Evolutionary conservation across 2,329 filamentous ascomycete genomes (phyloP).

Genomic region (Microcyclospora tardicrescens): DNA sequence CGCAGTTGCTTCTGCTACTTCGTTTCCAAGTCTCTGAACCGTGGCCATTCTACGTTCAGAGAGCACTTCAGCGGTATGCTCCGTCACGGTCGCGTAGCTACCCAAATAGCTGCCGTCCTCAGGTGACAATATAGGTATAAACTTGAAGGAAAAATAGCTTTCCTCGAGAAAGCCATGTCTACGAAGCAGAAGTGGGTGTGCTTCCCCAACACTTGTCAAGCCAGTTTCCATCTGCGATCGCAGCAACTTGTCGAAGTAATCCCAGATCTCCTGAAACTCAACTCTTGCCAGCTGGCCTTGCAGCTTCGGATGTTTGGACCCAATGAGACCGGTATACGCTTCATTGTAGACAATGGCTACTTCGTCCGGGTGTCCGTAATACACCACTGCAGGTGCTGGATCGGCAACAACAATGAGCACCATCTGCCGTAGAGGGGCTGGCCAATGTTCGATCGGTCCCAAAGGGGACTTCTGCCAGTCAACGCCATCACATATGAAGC

Average conservation of each 20-base stretch:
- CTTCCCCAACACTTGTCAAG: slow-evolving; percentile 7
- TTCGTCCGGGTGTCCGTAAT: too few species aligned
- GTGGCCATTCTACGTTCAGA: slow-evolving; percentile 10
- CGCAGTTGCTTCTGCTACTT: slow-evolving; percentile 6
- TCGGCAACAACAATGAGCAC: too few species aligned
- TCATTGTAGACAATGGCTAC: background rate
- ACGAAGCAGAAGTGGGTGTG: slow-evolving; percentile 12
- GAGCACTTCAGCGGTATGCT: slow-evolving; percentile 12
- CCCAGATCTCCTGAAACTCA: background rate
- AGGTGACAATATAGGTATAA: slow-evolving; percentile 16
- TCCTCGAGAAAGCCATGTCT: slow-evolving; percentile 19
- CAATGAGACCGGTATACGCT: background rate
- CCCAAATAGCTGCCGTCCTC: slow-evolving; percentile 10
- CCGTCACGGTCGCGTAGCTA: slow-evolving; percentile 14
- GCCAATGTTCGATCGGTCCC: too few species aligned
- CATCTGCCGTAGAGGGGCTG: too few species aligned
- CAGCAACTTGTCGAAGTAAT: background rate
- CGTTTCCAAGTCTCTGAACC: slow-evolving; percentile 10
- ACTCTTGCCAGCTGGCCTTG: background rate
- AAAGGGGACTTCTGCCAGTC: too few species aligned
- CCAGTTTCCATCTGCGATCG: slow-evolving; percentile 3
- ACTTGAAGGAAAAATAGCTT: slow-evolving; percentile 15
- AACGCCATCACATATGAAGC: too few species aligned
- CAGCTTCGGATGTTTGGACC: background rate
- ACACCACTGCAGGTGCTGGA: too few species aligned